Evolutionary conservation across 2,329 filamentous ascomycete genomes (phyloP).

Genomic region (Sporothrix euskadiensis): DNA sequence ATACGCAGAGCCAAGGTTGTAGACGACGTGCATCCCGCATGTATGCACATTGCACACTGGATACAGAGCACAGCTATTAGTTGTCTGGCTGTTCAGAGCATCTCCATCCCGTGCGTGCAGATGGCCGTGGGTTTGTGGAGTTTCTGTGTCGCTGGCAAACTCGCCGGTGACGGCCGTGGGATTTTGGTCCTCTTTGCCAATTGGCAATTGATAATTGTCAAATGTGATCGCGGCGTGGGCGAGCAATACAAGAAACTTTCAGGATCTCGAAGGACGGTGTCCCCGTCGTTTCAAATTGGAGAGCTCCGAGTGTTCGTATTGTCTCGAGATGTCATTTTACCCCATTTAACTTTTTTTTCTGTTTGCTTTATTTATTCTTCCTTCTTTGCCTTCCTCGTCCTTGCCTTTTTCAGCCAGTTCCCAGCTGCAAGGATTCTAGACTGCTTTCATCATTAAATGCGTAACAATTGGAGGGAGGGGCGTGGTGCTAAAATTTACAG

Average conservation of each 20-base stretch:
- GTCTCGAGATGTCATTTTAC: not conserved
- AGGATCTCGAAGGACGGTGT: not conserved
- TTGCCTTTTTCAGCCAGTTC: not conserved
- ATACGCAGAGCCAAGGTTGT: not conserved
- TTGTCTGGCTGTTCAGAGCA: not conserved
- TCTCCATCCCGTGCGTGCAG: constrained; percentile 24
- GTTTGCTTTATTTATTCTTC: constrained; percentile 19
- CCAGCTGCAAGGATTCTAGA: constrained; percentile 16
- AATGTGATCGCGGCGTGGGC: not conserved
- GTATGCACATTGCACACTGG: not conserved
- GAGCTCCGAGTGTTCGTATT: not conserved
- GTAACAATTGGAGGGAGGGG: constrained; percentile 17
- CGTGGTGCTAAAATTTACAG: not conserved
- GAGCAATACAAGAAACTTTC: not conserved
- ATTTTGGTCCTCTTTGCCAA: not conserved
- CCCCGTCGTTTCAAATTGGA: not conserved
- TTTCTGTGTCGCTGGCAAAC: not conserved
- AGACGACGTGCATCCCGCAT: constrained; percentile 4
- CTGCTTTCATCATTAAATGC: constrained; percentile 13
- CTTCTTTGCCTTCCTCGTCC: not conserved
- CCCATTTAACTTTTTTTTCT: constrained; percentile 10
- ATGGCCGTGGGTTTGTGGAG: constrained; percentile 1
- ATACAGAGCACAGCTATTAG: not conserved
- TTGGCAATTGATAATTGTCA: constrained; percentile 25
- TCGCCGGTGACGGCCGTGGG: constrained; percentile 1